Percentiles rank a stretch among this genome's conserved stretches.
Conservation (phyloP, 257 asterid species). For the Capsicum rhomboideum region DNA sequence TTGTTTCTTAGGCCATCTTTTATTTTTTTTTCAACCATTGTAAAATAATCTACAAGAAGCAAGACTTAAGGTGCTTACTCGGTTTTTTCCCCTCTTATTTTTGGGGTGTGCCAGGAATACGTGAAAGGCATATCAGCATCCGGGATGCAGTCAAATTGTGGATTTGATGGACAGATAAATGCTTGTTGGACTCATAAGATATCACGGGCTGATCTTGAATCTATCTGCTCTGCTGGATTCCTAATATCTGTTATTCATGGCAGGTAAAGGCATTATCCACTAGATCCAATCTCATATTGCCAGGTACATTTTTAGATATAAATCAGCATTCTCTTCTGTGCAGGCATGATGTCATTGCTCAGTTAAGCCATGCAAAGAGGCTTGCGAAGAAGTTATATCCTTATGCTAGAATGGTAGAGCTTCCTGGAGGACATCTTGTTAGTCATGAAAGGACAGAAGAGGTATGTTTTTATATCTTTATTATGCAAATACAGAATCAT, state of each 20-base stretch:
- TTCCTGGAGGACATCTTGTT: slow-evolving; percentile 91
- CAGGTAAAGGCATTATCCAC: slow-evolving; percentile 39
- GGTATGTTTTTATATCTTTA: slow-evolving; percentile 28
- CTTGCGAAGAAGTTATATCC: slow-evolving; percentile 80
- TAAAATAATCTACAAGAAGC: not conserved
- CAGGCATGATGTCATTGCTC: slow-evolving; percentile 90
- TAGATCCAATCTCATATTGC: not conserved
- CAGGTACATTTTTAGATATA: not conserved
- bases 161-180: slow-evolving; percentile 89
- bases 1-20: not conserved
- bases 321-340: slow-evolving; percentile 9
- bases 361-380: slow-evolving; percentile 76
- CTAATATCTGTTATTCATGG: slow-evolving; percentile 90
- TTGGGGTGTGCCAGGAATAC: slow-evolving; percentile 56
- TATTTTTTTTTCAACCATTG: not conserved
- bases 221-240: slow-evolving; percentile 61
- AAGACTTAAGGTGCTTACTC: not conserved
- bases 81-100: not conserved
- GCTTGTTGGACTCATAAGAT: slow-evolving; percentile 96
- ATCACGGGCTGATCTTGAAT: slow-evolving; percentile 53
- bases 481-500: not conserved
- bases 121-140: slow-evolving; percentile 75
- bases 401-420: slow-evolving; percentile 90
- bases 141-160: slow-evolving; percentile 87
- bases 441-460: slow-evolving; percentile 94